A percentile compares a stretch with the other conserved stretches of the same genome.
These are phyloP conservation scores for Phaeosphaeria sp. DNA, from an alignment of 2,329 filamentous ascomycete species.

Conservation along the genomic window DNA sequence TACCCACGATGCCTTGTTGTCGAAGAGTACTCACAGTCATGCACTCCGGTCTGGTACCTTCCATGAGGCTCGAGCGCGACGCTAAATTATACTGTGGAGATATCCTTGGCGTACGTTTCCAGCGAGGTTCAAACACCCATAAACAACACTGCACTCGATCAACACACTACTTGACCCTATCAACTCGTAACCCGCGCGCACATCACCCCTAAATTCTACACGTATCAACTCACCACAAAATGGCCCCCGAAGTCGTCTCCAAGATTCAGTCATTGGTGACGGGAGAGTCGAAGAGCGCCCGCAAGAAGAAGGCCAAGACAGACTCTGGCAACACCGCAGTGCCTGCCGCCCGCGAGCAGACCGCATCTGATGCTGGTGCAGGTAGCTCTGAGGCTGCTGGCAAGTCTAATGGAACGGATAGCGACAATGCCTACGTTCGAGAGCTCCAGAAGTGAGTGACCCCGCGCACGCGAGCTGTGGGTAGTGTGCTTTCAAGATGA, in stretches of 20 bases:
- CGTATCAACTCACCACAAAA: slow-evolving; percentile 21
- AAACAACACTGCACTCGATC: slow-evolving; percentile 15
- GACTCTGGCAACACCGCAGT: slow-evolving; percentile 50
- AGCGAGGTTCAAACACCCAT: neutral
- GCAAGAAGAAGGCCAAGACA: slow-evolving; percentile 61
- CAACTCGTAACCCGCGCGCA: slow-evolving; percentile 25
- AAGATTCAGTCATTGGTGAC: slow-evolving; percentile 69
- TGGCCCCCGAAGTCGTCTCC: slow-evolving; percentile 64
- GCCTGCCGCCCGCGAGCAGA: slow-evolving; percentile 49
- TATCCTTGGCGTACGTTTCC: neutral
- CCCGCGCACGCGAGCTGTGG: slow-evolving; percentile 5
- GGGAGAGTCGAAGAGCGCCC: slow-evolving; percentile 58
- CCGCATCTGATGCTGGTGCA: slow-evolving; percentile 38
- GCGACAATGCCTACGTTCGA: slow-evolving; percentile 81
- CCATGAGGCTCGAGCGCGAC: slow-evolving; percentile 17
- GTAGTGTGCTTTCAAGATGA: slow-evolving; percentile 2
- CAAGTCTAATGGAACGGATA: slow-evolving; percentile 64
- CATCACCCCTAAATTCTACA: slow-evolving; percentile 6
- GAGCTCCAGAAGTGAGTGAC: slow-evolving; percentile 86
- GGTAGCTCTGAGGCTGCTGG: slow-evolving; percentile 40
- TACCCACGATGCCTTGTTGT: too few species aligned
- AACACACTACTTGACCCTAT: slow-evolving; percentile 7
- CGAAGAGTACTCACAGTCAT: too few species aligned
- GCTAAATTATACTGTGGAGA: too few species aligned
- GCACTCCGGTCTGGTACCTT: slow-evolving; percentile 10